These are phyloP conservation scores for Moringa oleifera DNA, from an alignment of 345 rosid genomes.

Conservation along the genomic window DNA sequence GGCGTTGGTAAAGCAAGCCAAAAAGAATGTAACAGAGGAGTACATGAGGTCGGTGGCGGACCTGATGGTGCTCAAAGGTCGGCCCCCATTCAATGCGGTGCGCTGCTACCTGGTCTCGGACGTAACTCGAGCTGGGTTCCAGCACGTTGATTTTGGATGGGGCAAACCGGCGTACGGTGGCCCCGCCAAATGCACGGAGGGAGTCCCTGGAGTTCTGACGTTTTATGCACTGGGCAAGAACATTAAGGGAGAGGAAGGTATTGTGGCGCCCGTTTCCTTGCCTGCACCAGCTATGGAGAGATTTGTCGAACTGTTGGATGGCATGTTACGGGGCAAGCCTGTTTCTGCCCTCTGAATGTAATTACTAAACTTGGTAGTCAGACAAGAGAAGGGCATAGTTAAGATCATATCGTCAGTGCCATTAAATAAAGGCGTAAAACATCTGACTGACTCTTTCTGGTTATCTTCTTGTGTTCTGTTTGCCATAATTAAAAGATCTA, in stretches of 20 bases:
- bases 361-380: no score
- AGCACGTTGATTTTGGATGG: slow-evolving; percentile 49
- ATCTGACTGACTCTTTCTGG: no score
- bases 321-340: not conserved
- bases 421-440: no score
- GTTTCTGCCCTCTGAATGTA: no score
- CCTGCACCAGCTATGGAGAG: slow-evolving; percentile 27
- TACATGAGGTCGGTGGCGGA: slow-evolving; percentile 24
- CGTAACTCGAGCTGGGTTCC: slow-evolving; percentile 34
- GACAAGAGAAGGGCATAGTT: no score
- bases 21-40: slow-evolving; percentile 28
- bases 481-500: no score
- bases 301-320: slow-evolving; percentile 16
- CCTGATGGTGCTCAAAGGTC: no score
- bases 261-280: slow-evolving; percentile 18
- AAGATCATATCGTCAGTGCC: no score
- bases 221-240: slow-evolving; percentile 33
- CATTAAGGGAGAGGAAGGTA: slow-evolving; percentile 30
- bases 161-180: slow-evolving; percentile 54
- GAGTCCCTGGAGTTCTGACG: slow-evolving; percentile 34
- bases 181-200: slow-evolving; percentile 31
- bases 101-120: slow-evolving; percentile 46
- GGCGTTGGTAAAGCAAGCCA: slow-evolving; percentile 38
- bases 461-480: no score
- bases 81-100: slow-evolving; percentile 38